Evolutionary conservation across 2,329 filamentous ascomycete species (phyloP), one percentile per base, ranked within the genome.

Genomic region (Lachnellula subtilissima): DNA sequence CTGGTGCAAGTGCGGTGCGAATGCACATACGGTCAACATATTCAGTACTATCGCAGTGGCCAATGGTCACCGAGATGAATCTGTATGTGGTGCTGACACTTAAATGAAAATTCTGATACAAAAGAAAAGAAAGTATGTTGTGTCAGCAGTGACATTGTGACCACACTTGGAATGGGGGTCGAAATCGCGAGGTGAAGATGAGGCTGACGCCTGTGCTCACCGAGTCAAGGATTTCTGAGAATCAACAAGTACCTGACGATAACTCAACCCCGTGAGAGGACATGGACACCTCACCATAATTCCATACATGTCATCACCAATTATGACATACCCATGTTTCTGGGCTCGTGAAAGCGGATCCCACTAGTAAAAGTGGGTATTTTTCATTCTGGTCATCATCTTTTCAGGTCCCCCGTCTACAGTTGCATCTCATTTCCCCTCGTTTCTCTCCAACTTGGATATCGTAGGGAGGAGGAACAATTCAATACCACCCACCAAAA

Each of bases 301-400:
- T 25, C 23, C 23, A 25, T 25, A 25, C 23, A 48, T 48, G 6
- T 48, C 25, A 48, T 48, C 25, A 48, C 17, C 12, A 48, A 48
- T 48, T 32, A 48, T 48, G 6, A 48, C 25, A 48, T 48, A 48
- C 46, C 46, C 25, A 48, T 48, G 46, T 32, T 48, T 48, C 32
- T 48, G 6, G 6, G 46, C 46, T 25, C 8, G 46, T 48, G 25
- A 48, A 48, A 48, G 46, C 46, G 46, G 46, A 48, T 48, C 46
- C 46, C 46, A 22, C 46, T 48, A 48, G 46, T 48, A 25, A 48
- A 48, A 48, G 46, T 48, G 25, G 46, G 46, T 48, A 48, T 48
- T 48, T 40, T 46, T 28, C 79, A 68, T 14, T 72, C 69, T 28
- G 71, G 66, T 4, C 58, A 73, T 58, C 85, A 88, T 85, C 46